Base-by-base conservation (phyloP, 305 asterid species). In the Fraxinus xanthoxyloides region DNA sequence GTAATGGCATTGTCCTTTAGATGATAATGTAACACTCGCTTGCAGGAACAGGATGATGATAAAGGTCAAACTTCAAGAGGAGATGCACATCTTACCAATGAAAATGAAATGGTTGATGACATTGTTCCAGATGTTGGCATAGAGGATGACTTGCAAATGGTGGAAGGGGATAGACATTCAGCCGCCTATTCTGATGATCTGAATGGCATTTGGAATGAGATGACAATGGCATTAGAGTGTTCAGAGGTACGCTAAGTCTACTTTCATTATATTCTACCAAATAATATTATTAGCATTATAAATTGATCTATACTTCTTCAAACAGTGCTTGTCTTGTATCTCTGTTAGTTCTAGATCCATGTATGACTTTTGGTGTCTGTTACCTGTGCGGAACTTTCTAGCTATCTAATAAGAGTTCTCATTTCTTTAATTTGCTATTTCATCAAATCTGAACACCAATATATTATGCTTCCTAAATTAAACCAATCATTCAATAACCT, bases 121-220 rank as follows among this genome's bases (percentile, higher is more conserved):
- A 88, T 87, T 88, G 92, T 89, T 67, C 90, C 38, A 82, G 89
- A 90, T 86, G 90, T 88, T 76, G 79, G 81, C 12, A 48, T 63
- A 34, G 82, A 80, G 72, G 84, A 84, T 56, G 82, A 77, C 34
- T 26, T 56, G 32, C 72, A 76, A 24, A 63, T 35, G 79, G 84
- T 51, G 54, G 84, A 82, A n/a, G 32, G 38, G 21, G 38, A 82
- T 63, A 40, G 32, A 82, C 76, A 69, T 43, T 82, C 93, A 54
- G 92, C 87, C 75, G 77, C 85, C 76, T 85, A 87, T 85, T 85
- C 87, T 79, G 98, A 96, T 84, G 96, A 94, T 70, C 84, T 94
- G 48, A 91, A 87, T 80, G 98, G 89, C 84, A 94, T 94, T 72
- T 96, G 99, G 99, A 90, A 86, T 72, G 91, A 92, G 84, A 94